phyloP scores from a whole-genome alignment of 179 eudicot genomes.

The Beta corolliflora region DNA sequence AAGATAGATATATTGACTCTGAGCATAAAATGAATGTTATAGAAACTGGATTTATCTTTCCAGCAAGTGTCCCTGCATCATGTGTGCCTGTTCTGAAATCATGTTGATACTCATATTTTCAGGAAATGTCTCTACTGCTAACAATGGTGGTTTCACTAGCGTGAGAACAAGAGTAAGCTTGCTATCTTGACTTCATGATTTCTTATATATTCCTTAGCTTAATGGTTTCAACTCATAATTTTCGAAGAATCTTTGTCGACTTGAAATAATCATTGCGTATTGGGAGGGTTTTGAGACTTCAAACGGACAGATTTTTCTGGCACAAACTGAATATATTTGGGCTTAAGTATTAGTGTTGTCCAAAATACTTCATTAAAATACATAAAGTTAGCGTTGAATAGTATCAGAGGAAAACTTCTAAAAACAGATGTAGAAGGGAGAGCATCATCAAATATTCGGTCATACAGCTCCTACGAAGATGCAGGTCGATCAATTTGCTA shows the following conservation, averaged over 20 bases:
- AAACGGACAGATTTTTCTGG: not conserved
- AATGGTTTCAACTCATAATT: not conserved
- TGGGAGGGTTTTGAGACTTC: not conserved
- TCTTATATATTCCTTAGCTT: not conserved
- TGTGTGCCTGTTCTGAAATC: slow-evolving; percentile 4
- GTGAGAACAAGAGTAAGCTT: slow-evolving; percentile 72
- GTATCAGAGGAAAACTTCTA: not conserved
- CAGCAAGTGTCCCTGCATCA: not conserved
- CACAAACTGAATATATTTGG: not conserved
- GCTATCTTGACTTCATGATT: slow-evolving; percentile 2
- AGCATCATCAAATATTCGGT: not conserved
- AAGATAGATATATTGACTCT: too few species aligned
- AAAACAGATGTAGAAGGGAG: not conserved
- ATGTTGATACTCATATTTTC: slow-evolving; percentile 21
- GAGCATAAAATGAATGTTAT: not conserved
- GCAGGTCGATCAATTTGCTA: not conserved
- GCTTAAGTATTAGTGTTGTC: not conserved
- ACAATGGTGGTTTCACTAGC: slow-evolving; percentile 94
- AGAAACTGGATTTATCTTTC: not conserved
- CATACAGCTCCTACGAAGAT: not conserved
- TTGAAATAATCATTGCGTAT: not conserved
- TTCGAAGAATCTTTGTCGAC: not conserved
- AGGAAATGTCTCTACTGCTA: slow-evolving; percentile 91
- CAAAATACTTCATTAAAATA: not conserved
- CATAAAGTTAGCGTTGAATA: not conserved